Conservation (phyloP, 345 rosid genomes). For the Camelina sativa region DNA sequence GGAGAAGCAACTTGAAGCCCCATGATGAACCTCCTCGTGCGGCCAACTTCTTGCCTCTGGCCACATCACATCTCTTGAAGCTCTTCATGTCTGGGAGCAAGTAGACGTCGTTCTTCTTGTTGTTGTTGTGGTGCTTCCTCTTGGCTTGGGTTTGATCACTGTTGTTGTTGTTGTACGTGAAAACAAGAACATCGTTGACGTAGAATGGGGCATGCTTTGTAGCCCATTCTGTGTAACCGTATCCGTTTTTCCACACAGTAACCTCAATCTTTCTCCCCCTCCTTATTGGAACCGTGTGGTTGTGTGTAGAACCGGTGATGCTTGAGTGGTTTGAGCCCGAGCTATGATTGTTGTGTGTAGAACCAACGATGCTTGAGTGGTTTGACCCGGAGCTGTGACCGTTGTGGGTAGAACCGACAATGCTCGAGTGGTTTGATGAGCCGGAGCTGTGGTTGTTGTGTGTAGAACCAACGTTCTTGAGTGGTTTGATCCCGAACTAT, state of each 20-base stretch:
- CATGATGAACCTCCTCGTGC: slow-evolving; percentile 13
- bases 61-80: neutral
- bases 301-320: neutral
- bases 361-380: neutral
- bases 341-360: too few relatives aligned
- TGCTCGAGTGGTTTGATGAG: neutral
- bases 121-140: neutral
- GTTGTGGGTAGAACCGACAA: neutral
- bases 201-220: slow-evolving; percentile 1
- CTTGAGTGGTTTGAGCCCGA: neutral
- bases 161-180: neutral
- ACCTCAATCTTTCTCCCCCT: neutral
- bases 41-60: slow-evolving; percentile 1
- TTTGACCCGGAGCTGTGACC: too few relatives aligned
- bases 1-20: neutral
- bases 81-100: slow-evolving; percentile 15
- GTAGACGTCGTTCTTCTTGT: neutral
- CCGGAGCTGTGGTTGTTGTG: too few relatives aligned
- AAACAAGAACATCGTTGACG: slow-evolving; percentile 9
- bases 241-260: slow-evolving; percentile 12
- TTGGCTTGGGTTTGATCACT: too few relatives aligned
- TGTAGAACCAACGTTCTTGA: neutral
- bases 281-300: neutral
- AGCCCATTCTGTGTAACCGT: neutral
- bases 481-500: too few relatives aligned